Percentiles rank a stretch among this genome's conserved stretches.
phyloP scores from a whole-genome alignment of 2,329 filamentous ascomycete genomes.

The Hyphodiscus sp. region DNA sequence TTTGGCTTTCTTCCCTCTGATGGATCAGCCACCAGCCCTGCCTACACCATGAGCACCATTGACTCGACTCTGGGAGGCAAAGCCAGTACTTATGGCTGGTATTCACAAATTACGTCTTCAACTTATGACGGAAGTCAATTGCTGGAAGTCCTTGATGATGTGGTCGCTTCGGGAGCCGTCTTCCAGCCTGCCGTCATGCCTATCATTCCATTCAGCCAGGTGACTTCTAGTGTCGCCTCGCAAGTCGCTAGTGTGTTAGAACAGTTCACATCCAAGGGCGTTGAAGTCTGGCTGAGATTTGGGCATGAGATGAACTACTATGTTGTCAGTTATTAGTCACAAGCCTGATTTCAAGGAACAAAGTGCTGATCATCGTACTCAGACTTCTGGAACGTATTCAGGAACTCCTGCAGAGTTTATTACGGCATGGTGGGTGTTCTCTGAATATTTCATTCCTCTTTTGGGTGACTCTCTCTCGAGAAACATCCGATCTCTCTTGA shows the following conservation, averaged over 20 bases:
- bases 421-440: conserved; percentile 6
- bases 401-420: conserved; percentile 4
- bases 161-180: conserved; percentile 7
- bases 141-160: conserved; percentile 3
- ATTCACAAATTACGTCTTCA: conserved; percentile 4
- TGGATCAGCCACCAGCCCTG: conserved; percentile 3
- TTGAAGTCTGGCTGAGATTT: conserved; percentile 10
- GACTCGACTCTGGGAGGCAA: conserved; percentile 4
- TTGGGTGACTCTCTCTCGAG: too few relatives aligned
- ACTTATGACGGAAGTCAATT: conserved; percentile 2
- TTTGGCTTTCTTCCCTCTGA: conserved; percentile 9
- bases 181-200: conserved; percentile 9
- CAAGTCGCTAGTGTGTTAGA: conserved; percentile 3
- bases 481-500: too few relatives aligned
- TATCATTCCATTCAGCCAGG: conserved; percentile 4
- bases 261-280: conserved; percentile 3
- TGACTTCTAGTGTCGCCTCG: conserved; percentile 1
- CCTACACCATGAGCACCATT: conserved; percentile 6
- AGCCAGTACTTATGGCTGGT: conserved; percentile 6
- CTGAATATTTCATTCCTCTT: background rate
- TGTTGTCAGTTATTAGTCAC: background rate
- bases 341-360: background rate
- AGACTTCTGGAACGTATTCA: conserved; percentile 2
- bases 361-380: background rate
- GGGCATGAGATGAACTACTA: conserved; percentile 13